These are phyloP conservation scores for Daldinia decipiens DNA, from an alignment of 495 filamentous ascomycete species.

Conservation along the genomic window DNA sequence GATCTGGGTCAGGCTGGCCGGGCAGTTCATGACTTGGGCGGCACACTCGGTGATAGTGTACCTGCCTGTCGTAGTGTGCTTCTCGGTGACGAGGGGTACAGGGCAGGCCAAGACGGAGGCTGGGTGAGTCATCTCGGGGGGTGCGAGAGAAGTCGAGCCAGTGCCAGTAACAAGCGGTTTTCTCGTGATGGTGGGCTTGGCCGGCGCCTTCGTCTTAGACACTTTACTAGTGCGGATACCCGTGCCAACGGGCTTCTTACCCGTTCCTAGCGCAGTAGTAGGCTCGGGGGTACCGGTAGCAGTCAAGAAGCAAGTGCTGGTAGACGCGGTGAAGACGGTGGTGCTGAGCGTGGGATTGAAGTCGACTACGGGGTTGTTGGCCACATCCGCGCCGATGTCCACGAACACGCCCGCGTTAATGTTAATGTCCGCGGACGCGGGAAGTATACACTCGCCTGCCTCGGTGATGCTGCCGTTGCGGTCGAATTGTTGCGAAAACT, in stretches of 20 bases:
- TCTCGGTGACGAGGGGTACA: conserved; percentile 22
- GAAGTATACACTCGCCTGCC: conserved; percentile 38
- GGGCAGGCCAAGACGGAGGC: conserved; percentile 7
- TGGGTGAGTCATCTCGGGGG: neutral
- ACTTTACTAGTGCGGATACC: neutral
- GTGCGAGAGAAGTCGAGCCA: neutral
- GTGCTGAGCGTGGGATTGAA: conserved; percentile 44
- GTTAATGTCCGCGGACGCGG: conserved; percentile 45
- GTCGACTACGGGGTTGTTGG: conserved; percentile 26
- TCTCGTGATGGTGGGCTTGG: neutral
- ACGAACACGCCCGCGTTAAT: conserved; percentile 47
- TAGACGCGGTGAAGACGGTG: conserved; percentile 47
- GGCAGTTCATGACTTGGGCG: conserved; percentile 40
- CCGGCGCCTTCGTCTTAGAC: neutral
- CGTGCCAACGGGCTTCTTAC: conserved; percentile 3
- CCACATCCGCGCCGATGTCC: conserved; percentile 43
- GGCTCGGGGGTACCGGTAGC: conserved; percentile 4
- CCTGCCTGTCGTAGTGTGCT: conserved; percentile 22
- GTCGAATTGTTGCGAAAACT: conserved; percentile 20
- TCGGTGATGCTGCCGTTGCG: conserved; percentile 12
- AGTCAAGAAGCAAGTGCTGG: conserved; percentile 46
- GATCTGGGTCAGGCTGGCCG: conserved; percentile 40
- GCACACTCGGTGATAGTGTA: conserved; percentile 43
- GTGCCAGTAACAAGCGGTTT: conserved; percentile 7
- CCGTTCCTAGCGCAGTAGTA: neutral